Evolutionary conservation across 1,284 basidiomycete species (phyloP).

Genomic region (Omphalotus olearius): DNA sequence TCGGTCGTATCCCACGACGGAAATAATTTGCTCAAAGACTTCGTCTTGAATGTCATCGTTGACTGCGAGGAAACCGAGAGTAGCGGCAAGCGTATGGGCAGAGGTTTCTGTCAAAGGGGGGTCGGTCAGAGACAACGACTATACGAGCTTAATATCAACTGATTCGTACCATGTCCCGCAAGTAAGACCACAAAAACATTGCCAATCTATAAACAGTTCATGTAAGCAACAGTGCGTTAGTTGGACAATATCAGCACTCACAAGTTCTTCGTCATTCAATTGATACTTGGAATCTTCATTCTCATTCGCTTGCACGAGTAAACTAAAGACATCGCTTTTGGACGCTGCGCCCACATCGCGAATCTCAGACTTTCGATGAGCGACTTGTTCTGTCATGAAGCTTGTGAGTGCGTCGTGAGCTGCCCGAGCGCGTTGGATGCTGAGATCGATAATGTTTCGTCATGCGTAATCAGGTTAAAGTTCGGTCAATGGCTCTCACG

Average conservation of each 20-base stretch:
- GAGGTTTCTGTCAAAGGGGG: conserved; percentile 16
- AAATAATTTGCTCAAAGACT: conserved; percentile 15
- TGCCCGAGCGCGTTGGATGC: conserved; percentile 15
- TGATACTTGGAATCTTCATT: conserved; percentile 14
- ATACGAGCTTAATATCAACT: neutral
- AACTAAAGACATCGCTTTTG: conserved; percentile 14
- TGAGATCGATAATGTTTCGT: neutral
- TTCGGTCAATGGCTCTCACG: neutral
- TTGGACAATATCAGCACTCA: neutral
- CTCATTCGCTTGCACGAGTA: conserved; percentile 17
- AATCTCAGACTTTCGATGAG: conserved; percentile 2
- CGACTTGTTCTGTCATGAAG: conserved; percentile 16
- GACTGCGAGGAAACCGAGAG: conserved; percentile 19
- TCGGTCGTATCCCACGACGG: conserved; percentile 7
- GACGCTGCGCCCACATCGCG: neutral
- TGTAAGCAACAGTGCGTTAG: neutral
- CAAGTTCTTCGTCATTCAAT: conserved; percentile 17
- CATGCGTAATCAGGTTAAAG: neutral
- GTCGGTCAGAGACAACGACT: neutral
- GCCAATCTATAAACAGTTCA: conserved; percentile 13
- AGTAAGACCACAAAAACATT: conserved; percentile 20
- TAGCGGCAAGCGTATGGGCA: conserved; percentile 16
- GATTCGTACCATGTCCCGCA: conserved; percentile 18
- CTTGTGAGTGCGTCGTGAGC: conserved; percentile 12
- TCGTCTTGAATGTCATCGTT: conserved; percentile 20